Percentiles rank a stretch among this genome's conserved stretches.
phyloP scores from a whole-genome alignment of 2,329 filamentous ascomycete species.

The Pseudogymnoascus sp. region DNA sequence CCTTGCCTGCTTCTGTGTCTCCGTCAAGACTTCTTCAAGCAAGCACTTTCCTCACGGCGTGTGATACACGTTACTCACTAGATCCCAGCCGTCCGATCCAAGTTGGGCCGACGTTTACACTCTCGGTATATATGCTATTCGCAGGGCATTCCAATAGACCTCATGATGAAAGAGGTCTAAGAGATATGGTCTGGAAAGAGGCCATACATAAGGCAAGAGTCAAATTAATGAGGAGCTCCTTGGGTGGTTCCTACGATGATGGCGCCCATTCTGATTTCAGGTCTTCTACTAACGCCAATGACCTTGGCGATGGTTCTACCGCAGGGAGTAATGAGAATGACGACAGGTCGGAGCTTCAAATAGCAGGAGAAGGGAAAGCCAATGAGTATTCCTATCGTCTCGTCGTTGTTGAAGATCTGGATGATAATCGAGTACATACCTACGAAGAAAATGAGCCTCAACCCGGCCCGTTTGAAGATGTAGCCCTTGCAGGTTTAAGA shows the following conservation, averaged over 20 bases:
- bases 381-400: constrained; percentile 64
- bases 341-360: constrained; percentile 10
- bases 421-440: constrained; percentile 63
- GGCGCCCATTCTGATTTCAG: neutral
- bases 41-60: constrained; percentile 81
- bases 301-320: constrained; percentile 26
- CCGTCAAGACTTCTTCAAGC: constrained; percentile 87
- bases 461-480: constrained; percentile 51
- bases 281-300: constrained; percentile 13
- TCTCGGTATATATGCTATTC: constrained; percentile 95
- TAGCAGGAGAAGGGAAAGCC: constrained; percentile 23
- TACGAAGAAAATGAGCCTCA: constrained; percentile 54
- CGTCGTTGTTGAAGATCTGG: constrained; percentile 62
- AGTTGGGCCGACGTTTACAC: constrained; percentile 76
- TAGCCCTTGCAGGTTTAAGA: constrained; percentile 56
- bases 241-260: neutral
- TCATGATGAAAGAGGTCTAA: constrained; percentile 22
- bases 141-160: constrained; percentile 61
- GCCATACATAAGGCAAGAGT: constrained; percentile 89
- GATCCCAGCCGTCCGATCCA: constrained; percentile 61
- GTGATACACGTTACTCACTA: constrained; percentile 74
- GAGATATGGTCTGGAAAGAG: constrained; percentile 77
- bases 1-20: constrained; percentile 74
- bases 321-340: neutral
- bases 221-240: constrained; percentile 47